These are phyloP conservation scores for Fusarium sp. DNA, from an alignment of 2,329 filamentous ascomycete species.

Conservation along the genomic window DNA sequence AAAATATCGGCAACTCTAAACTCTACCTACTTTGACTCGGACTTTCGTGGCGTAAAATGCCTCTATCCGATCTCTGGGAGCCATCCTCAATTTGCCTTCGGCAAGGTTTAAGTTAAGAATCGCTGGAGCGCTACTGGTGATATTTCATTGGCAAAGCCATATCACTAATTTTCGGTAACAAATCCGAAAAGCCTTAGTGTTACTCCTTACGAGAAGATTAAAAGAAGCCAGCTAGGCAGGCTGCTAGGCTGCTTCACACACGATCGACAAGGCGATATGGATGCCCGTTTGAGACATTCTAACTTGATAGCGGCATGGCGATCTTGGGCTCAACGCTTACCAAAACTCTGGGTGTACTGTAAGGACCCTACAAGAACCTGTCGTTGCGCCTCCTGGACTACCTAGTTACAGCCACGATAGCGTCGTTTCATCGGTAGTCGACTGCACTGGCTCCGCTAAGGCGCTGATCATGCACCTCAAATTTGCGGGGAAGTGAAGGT, in stretches of 20 bases:
- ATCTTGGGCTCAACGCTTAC: neutral
- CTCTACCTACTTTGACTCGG: neutral
- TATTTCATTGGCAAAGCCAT: neutral
- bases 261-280: neutral
- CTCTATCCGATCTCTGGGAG: neutral
- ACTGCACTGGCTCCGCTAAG: neutral
- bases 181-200: neutral
- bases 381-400: neutral
- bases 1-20: neutral
- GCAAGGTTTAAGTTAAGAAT: neutral
- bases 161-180: neutral
- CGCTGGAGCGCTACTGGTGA: neutral
- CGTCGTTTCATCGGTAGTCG: slow-evolving; percentile 1
- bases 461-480: neutral
- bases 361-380: neutral
- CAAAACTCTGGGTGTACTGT: neutral
- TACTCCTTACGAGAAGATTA: neutral
- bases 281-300: neutral
- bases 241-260: neutral
- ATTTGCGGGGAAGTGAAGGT: neutral
- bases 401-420: neutral
- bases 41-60: neutral
- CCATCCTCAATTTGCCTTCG: neutral
- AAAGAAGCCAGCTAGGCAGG: neutral
- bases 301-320: neutral